phyloP scores from a whole-genome alignment of 495 filamentous ascomycete species.

The Aspergillus olivimuriae region DNA sequence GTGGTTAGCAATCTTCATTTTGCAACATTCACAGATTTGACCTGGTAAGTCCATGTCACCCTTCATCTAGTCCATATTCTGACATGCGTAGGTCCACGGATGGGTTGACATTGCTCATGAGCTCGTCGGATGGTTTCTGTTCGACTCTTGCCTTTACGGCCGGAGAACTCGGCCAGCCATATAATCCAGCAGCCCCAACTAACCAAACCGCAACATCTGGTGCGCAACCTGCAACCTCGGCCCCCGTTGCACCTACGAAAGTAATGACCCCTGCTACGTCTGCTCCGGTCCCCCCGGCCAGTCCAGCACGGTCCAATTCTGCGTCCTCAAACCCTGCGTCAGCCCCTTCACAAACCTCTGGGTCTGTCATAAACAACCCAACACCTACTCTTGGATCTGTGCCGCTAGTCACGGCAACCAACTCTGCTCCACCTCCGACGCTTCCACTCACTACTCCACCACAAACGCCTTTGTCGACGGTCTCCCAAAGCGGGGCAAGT shows the following conservation, averaged over 20 bases:
- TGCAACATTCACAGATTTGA: constrained; percentile 93
- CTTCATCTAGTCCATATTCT: constrained; percentile 16
- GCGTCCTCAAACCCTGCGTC: constrained; percentile 73
- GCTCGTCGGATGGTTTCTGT: constrained; percentile 96
- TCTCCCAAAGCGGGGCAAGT: constrained; percentile 36
- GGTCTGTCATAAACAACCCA: constrained; percentile 62
- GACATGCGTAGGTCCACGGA: constrained; percentile 71
- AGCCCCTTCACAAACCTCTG: constrained; percentile 24
- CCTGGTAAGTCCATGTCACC: constrained; percentile 60
- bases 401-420: constrained; percentile 64
- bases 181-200: constrained; percentile 59
- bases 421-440: constrained; percentile 49
- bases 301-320: constrained; percentile 78
- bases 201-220: constrained; percentile 36
- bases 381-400: constrained; percentile 68
- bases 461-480: constrained; percentile 58
- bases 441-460: constrained; percentile 71
- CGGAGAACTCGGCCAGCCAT: constrained; percentile 82
- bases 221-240: constrained; percentile 38
- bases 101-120: constrained; percentile 86
- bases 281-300: constrained; percentile 54
- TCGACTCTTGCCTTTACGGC: constrained; percentile 79
- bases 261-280: constrained; percentile 49
- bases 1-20: constrained; percentile 95
- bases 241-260: constrained; percentile 5